Evolutionary conservation across 345 rosid genomes (phyloP).

Genomic region (Aurinia saxatilis): DNA sequence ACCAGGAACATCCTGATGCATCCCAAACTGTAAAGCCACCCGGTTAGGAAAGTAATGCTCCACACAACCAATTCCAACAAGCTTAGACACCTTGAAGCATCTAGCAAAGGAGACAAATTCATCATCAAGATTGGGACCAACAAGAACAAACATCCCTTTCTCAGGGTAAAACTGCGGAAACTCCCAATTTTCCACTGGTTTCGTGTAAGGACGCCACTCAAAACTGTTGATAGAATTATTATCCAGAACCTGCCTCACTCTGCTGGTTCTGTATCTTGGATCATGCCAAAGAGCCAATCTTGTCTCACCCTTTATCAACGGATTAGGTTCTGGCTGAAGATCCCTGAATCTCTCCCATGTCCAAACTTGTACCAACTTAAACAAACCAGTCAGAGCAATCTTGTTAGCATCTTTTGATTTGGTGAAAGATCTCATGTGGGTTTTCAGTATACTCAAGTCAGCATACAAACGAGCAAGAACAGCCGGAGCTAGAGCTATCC

Average conservation of each 20-base stretch:
- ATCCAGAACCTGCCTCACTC: slow-evolving; percentile 18
- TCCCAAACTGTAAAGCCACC: slow-evolving; percentile 54
- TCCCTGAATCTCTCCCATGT: slow-evolving; percentile 41
- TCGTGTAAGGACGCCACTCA: slow-evolving; percentile 45
- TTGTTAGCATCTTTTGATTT: not conserved
- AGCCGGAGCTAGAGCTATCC: slow-evolving; percentile 38
- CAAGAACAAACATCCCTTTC: slow-evolving; percentile 6
- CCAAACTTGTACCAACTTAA: slow-evolving; percentile 46
- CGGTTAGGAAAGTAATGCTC: slow-evolving; percentile 44
- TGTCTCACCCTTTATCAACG: slow-evolving; percentile 21
- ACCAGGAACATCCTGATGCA: slow-evolving; percentile 46
- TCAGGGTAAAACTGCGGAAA: slow-evolving; percentile 26
- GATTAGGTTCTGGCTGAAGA: slow-evolving; percentile 22
- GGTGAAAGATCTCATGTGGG: not conserved
- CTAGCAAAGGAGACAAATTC: slow-evolving; percentile 26
- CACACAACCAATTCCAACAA: slow-evolving; percentile 35
- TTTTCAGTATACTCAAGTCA: slow-evolving; percentile 30
- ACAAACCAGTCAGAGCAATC: slow-evolving; percentile 16
- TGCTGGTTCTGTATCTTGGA: not conserved
- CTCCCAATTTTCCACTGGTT: slow-evolving; percentile 7
- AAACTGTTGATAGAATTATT: slow-evolving; percentile 22
- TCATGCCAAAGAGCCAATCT: slow-evolving; percentile 32
- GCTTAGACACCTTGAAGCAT: slow-evolving; percentile 27
- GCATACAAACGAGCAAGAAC: slow-evolving; percentile 38
- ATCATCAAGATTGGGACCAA: slow-evolving; percentile 18